Percentiles rank a stretch among this genome's conserved stretches.
These are phyloP conservation scores for Aristolochia fimbriata DNA, from an alignment of 164 flowering plant genomes.

Conservation along the genomic window DNA sequence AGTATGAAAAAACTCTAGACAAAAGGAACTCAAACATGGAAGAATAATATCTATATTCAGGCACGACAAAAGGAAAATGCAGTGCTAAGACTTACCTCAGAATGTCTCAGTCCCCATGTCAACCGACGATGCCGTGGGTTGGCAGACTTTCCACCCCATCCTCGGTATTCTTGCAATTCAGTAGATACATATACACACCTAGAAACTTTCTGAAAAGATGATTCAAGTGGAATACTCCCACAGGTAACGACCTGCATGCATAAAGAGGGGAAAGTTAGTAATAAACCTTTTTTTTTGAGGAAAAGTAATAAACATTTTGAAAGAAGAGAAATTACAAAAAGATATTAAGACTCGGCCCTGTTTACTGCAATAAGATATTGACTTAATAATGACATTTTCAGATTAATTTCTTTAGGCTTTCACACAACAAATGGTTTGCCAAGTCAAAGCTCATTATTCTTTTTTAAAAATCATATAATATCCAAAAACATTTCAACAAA, in stretches of 20 bases:
- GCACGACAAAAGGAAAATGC: not conserved
- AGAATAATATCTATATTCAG: no score
- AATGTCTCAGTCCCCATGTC: slow-evolving; percentile 83
- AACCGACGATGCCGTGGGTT: slow-evolving; percentile 66
- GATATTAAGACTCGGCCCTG: no score
- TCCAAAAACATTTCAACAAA: no score
- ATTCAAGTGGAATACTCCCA: slow-evolving; percentile 85
- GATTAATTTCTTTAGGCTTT: no score
- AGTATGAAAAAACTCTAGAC: no score
- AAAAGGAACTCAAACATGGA: no score
- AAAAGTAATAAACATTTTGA: not conserved
- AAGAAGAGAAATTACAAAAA: not conserved
- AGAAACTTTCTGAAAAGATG: slow-evolving; percentile 74
- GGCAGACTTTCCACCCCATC: slow-evolving; percentile 80
- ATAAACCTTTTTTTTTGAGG: no score
- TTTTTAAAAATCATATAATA: no score
- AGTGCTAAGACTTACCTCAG: slow-evolving; percentile 54
- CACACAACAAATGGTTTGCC: no score
- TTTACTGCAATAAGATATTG: no score
- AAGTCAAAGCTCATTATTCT: no score
- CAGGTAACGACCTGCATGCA: slow-evolving; percentile 87
- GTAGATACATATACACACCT: slow-evolving; percentile 89
- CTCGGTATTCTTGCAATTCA: slow-evolving; percentile 76
- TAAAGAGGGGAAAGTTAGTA: not conserved
- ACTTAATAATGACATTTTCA: no score